Conservation (phyloP, 768 basidiomycete species). For the Lanmaoa rubissima region DNA sequence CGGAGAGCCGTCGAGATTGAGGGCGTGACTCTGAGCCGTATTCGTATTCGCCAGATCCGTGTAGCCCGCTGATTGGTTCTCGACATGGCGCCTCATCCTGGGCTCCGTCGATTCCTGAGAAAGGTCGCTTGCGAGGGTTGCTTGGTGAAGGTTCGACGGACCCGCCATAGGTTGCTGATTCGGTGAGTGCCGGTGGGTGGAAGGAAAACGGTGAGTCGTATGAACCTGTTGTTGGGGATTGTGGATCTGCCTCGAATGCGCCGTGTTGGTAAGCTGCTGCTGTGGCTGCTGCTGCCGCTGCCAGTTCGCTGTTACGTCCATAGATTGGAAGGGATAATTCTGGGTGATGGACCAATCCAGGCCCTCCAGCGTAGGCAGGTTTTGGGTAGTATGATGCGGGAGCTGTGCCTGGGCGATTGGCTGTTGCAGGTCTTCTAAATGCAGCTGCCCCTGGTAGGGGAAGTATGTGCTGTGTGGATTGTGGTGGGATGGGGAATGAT, state of each 20-base stretch:
- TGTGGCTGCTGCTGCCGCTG: constrained; percentile 30
- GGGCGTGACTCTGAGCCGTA: constrained; percentile 75
- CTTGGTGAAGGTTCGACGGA: constrained; percentile 34
- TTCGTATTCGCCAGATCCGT: constrained; percentile 49
- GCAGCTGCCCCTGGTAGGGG: constrained; percentile 54
- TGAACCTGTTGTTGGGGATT: constrained; percentile 29
- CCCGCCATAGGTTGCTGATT: constrained; percentile 31
- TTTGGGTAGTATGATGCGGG: constrained; percentile 60
- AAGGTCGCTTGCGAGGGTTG: constrained; percentile 63
- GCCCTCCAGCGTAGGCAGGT: constrained; percentile 47
- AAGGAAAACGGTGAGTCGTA: constrained; percentile 78
- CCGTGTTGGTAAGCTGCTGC: constrained; percentile 30
- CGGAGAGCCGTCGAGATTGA: constrained; percentile 74
- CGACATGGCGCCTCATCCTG: constrained; percentile 42
- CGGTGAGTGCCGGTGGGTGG: constrained; percentile 59
- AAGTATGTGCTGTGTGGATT: constrained; percentile 51
- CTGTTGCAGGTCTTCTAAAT: constrained; percentile 56
- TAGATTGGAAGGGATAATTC: constrained; percentile 40
- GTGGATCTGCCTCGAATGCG: constrained; percentile 33
- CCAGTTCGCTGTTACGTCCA: constrained; percentile 42
- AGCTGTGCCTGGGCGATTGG: constrained; percentile 68
- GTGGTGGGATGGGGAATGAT: constrained; percentile 38
- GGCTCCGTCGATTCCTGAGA: constrained; percentile 52
- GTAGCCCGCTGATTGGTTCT: constrained; percentile 32
- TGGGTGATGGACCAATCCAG: constrained; percentile 52